Base-by-base conservation (phyloP, 257 asterid species). In the Ballota nigra region DNA sequence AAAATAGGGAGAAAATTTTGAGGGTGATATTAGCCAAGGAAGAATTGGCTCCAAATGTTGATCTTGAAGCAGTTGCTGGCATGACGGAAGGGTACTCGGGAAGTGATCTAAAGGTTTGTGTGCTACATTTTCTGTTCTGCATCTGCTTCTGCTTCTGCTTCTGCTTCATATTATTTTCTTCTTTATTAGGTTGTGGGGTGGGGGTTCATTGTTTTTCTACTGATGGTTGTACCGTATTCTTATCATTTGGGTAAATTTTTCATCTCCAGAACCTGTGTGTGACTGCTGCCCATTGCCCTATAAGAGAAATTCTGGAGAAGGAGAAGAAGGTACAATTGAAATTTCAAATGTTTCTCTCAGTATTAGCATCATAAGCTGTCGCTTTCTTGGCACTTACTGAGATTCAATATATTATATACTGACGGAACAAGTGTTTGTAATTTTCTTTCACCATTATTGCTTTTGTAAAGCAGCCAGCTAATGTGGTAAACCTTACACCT, bases 81-180 rank as follows among this genome's bases (percentile, higher is more conserved):
- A 92, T 92, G 92, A 89, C 96, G 0, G 96, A 88, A 19, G 98
- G 96, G 60, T 89, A 89, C 77, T 92, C 98, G 3, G 98, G 98
- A 73, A 92, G 98, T 76, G 98, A 92, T 86, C 81, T 92, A n/a
- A 92, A 89, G 98, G 98, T 92, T 75, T 77, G 84, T 80, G 41
- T 57, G 15, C 20, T 22, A n/a, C 52, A n/a, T 55, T 20, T 58
- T 70, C 19, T 18, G 5, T 11, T 23, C 11, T 24, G 13, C 11
- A 18, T 45, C 31, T 55, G 2, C 10, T 9, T 6, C 34, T 24
- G 13, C 11, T 18, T 45, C 31, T 24, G 13, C 11, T 18, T 45
- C 31, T 55, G 2, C 10, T 9, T 6, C 34, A 0, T 43, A 18
- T 5, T 20, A 43, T 43, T 43, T 43, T 15, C 52, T 20, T 18